Percentiles rank a stretch among this genome's conserved stretches.
Conservation (phyloP, 306 rosid species). For the Clitoria ternatea region DNA sequence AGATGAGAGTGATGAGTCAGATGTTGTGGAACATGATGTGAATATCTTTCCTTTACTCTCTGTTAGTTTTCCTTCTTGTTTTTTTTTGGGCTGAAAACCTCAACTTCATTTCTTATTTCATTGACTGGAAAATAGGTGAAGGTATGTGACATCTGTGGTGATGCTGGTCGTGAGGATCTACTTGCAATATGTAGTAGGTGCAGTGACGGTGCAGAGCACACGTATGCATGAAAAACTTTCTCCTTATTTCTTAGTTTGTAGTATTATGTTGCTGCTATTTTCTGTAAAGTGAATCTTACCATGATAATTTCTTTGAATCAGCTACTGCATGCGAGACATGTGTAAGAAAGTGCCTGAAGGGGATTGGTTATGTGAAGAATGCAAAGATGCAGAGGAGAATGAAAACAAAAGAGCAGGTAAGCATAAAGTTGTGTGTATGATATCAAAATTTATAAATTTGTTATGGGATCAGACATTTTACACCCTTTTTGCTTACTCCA, state of each 20-base stretch:
- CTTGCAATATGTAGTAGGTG: constrained; percentile 95
- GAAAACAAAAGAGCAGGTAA: constrained; percentile 69
- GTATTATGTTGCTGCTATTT: constrained; percentile 18
- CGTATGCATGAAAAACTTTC: constrained; percentile 50
- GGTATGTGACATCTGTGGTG: constrained; percentile 98
- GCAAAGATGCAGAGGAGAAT: constrained; percentile 61
- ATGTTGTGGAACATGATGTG: constrained; percentile 86
- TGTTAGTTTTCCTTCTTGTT: neutral
- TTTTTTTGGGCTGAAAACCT: neutral
- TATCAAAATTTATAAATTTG: neutral
- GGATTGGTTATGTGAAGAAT: constrained; percentile 95
- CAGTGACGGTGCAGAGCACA: constrained; percentile 97
- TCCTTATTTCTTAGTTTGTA: neutral
- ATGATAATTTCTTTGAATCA: constrained; percentile 35
- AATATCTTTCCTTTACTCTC: constrained; percentile 33
- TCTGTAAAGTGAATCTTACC: constrained; percentile 22
- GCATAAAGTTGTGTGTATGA: constrained; percentile 12
- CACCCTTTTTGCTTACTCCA: constrained; percentile 2
- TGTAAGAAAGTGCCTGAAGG: constrained; percentile 84
- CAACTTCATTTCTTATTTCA: constrained; percentile 8
- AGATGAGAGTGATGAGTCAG: constrained; percentile 80
- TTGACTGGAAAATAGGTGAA: constrained; percentile 62
- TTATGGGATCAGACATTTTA: constrained; percentile 8
- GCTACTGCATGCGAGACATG: constrained; percentile 97
- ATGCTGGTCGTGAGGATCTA: constrained; percentile 95